phyloP scores from a whole-genome alignment of 2,329 filamentous ascomycete genomes.

The Pseudopyricularia javanii region DNA sequence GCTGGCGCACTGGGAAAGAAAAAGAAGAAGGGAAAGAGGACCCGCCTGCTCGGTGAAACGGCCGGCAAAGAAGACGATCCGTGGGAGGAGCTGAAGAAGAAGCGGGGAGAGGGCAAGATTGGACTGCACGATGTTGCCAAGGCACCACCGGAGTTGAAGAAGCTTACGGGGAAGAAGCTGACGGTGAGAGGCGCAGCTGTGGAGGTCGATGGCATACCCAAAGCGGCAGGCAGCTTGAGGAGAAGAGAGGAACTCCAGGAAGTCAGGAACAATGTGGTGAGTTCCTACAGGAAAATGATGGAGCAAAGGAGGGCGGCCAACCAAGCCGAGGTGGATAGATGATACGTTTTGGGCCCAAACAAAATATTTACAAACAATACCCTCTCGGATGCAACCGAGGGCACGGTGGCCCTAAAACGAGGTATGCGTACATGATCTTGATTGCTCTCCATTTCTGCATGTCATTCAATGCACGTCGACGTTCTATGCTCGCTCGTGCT shows the following conservation, averaged over 20 bases:
- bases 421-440: background rate
- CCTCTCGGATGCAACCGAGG: background rate
- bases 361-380: background rate
- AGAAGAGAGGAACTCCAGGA: constrained; percentile 61
- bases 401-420: background rate
- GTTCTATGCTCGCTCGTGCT: too few relatives aligned
- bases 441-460: too few relatives aligned
- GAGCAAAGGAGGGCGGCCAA: constrained; percentile 29
- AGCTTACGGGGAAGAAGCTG: constrained; percentile 50
- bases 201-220: constrained; percentile 57
- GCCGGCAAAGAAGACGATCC: constrained; percentile 49
- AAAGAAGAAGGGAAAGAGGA: constrained; percentile 29
- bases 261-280: constrained; percentile 58
- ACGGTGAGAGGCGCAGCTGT: constrained; percentile 52
- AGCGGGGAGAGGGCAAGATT: constrained; percentile 42
- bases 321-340: background rate
- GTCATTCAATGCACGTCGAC: too few relatives aligned
- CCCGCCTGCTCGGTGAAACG: constrained; percentile 24
- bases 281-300: constrained; percentile 63
- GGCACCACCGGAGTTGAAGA: constrained; percentile 64
- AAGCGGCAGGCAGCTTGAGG: constrained; percentile 56
- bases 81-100: constrained; percentile 62
- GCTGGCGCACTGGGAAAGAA: constrained; percentile 27
- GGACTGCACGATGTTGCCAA: constrained; percentile 50
- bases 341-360: background rate